A percentile compares a stretch with the other conserved stretches of the same genome.
These are phyloP conservation scores for Neostapfia colusana DNA, from an alignment of 176 grass and related monocot species.

Conservation along the genomic window DNA sequence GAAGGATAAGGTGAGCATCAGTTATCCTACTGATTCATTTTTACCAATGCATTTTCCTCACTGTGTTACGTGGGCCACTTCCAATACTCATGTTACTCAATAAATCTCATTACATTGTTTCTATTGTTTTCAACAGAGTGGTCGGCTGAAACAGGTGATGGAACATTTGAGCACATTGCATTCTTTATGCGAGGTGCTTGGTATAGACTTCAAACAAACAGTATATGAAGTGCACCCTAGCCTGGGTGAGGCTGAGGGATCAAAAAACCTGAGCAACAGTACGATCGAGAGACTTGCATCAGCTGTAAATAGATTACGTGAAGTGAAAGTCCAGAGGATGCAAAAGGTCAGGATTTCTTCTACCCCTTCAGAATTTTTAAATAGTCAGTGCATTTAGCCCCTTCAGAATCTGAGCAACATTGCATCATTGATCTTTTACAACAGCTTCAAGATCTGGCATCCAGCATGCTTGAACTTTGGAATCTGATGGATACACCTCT, in stretches of 20 bases:
- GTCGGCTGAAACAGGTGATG: slow-evolving; percentile 74
- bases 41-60: not conserved
- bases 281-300: slow-evolving; percentile 61
- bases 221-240: slow-evolving; percentile 73
- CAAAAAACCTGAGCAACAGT: slow-evolving; percentile 75
- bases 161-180: slow-evolving; percentile 63
- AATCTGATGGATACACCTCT: slow-evolving; percentile 89
- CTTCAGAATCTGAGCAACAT: not conserved
- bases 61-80: not conserved
- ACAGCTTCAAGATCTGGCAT: slow-evolving; percentile 88
- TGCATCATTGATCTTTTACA: slow-evolving; percentile 8
- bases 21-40: slow-evolving; percentile 23
- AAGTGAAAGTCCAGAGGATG: slow-evolving; percentile 80
- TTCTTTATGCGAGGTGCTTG: slow-evolving; percentile 75
- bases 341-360: slow-evolving; percentile 60
- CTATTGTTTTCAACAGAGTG: slow-evolving; percentile 55
- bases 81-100: not conserved
- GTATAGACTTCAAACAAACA: slow-evolving; percentile 69
- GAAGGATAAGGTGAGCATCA: slow-evolving; percentile 78
- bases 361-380: not conserved
- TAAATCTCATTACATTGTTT: slow-evolving; percentile 23
- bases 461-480: slow-evolving; percentile 82
- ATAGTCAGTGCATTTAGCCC: not conserved
- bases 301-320: slow-evolving; percentile 52
- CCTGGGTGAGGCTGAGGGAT: slow-evolving; percentile 65